These are phyloP conservation scores for Ehretia macrophylla DNA, from an alignment of 257 asterid genomes.

Conservation along the genomic window DNA sequence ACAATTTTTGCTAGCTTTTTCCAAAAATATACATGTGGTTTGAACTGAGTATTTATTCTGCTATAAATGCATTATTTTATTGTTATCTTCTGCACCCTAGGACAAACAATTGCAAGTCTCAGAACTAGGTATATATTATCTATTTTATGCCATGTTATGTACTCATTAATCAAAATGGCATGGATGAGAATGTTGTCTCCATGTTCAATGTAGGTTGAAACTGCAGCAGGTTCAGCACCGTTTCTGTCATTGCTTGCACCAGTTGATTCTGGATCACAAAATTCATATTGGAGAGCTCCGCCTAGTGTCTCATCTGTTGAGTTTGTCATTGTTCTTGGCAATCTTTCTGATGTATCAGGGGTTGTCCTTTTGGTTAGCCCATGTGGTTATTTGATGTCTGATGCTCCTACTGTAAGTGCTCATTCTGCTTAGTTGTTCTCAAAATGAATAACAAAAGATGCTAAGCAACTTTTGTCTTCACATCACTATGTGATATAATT, in stretches of 20 bases:
- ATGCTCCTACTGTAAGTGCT: conserved; percentile 87
- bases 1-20: too few species aligned
- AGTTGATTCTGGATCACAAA: conserved; percentile 56
- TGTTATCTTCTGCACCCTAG: too few species aligned
- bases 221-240: conserved; percentile 88
- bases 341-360: conserved; percentile 86
- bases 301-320: conserved; percentile 68
- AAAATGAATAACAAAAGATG: background rate
- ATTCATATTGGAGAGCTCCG: conserved; percentile 92
- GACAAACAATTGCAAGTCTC: too few species aligned
- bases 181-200: conserved; percentile 12
- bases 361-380: conserved; percentile 83
- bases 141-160: background rate
- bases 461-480: background rate
- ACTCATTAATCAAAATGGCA: conserved; percentile 8
- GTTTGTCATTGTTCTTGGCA: conserved; percentile 69
- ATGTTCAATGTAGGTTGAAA: conserved; percentile 60
- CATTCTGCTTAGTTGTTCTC: background rate
- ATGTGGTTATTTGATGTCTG: conserved; percentile 84
- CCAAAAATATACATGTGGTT: too few species aligned
- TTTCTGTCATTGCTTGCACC: conserved; percentile 76
- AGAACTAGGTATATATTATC: too few species aligned
- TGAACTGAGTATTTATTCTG: too few species aligned
- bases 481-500: background rate
- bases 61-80: too few species aligned